Percentiles rank a stretch among this genome's conserved stretches.
Conservation (phyloP, 1,284 basidiomycete genomes). For the Inonotus hispidus region DNA sequence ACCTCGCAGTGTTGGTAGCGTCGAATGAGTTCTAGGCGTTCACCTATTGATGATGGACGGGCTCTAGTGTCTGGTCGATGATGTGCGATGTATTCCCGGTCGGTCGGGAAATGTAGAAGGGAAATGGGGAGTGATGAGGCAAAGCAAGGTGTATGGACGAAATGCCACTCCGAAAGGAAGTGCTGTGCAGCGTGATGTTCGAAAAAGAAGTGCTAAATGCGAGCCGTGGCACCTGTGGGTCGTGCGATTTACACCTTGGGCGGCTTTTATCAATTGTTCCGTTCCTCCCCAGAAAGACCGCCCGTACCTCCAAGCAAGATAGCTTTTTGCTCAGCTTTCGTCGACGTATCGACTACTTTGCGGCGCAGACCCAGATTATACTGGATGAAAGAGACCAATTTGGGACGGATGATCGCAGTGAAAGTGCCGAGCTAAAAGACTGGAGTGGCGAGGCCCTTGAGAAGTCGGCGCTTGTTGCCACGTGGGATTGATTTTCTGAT, state of each 20-base stretch:
- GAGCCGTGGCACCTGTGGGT: background rate
- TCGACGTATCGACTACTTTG: background rate
- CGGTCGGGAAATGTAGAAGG: background rate
- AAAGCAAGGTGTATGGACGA: background rate
- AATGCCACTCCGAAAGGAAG: background rate
- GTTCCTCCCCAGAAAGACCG: background rate
- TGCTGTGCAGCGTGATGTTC: slow-evolving; percentile 7
- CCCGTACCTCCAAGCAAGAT: background rate
- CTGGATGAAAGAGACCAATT: background rate
- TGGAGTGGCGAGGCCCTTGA: background rate
- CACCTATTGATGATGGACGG: background rate
- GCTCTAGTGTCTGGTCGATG: background rate
- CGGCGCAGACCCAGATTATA: background rate
- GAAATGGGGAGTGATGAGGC: background rate
- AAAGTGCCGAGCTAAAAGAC: background rate
- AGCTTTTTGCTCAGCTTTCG: background rate
- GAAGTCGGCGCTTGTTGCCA: background rate
- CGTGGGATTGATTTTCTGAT: slow-evolving; percentile 3
- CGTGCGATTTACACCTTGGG: background rate
- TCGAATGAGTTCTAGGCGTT: background rate
- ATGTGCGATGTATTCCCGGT: background rate
- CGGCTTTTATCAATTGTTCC: background rate
- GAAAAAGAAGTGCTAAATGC: background rate
- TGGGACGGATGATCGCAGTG: background rate
- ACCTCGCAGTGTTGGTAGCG: background rate